Percentiles rank a stretch among this genome's conserved stretches.
phyloP scores from a whole-genome alignment of 139 green algal species.

The Penium margaritaceum region DNA sequence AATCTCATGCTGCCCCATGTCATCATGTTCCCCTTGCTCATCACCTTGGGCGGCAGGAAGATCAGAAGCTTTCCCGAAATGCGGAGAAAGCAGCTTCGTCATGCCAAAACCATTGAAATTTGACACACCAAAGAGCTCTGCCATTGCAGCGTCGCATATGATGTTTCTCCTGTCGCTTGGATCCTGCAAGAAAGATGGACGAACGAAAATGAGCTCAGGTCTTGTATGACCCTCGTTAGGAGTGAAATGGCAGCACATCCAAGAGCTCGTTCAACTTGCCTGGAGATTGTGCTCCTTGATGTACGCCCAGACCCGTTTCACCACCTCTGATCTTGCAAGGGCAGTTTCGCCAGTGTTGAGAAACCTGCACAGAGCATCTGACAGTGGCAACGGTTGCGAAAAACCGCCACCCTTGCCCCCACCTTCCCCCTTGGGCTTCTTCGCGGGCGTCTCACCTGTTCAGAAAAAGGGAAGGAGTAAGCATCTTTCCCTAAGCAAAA shows the following conservation, averaged over 20 bases:
- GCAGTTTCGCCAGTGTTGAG: constrained; percentile 41
- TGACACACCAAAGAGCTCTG: constrained; percentile 35
- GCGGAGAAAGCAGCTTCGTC: constrained; percentile 37
- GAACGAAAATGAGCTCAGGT: not conserved
- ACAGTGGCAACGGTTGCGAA: constrained; percentile 32
- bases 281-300: constrained; percentile 51
- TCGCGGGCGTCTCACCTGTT: no score
- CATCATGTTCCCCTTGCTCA: no score
- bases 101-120: constrained; percentile 45
- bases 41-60: no score
- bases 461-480: no score
- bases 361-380: constrained; percentile 30
- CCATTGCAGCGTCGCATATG: constrained; percentile 35
- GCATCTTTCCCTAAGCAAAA: no score
- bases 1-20: no score
- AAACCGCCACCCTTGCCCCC: not conserved
- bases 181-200: constrained; percentile 24
- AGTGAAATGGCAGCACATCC: not conserved
- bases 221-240: not conserved
- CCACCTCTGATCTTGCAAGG: constrained; percentile 32
- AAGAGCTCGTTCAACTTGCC: constrained; percentile 11
- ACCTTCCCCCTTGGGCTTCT: constrained; percentile 23
- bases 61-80: no score
- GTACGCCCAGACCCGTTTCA: constrained; percentile 50
- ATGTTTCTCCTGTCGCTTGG: constrained; percentile 34